Base-by-base conservation (phyloP, 345 rosid genomes). In the Erucastrum elatum region DNA sequence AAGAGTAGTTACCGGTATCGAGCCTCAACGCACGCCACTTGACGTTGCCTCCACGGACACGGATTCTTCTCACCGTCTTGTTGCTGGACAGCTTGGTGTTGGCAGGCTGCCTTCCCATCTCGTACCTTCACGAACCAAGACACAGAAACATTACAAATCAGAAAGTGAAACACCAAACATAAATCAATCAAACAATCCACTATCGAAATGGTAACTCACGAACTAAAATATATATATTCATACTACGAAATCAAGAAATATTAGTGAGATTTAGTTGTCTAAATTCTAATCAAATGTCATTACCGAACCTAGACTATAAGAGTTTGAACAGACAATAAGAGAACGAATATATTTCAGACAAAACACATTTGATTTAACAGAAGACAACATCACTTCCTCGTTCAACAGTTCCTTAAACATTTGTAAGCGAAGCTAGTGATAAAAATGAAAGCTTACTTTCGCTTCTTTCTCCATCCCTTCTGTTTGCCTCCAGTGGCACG, bases 401-500 rank as follows among this genome's bases (percentile, higher is more conserved):
- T 49, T 49, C 7, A 4, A 49, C 16, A 49, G 17, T 49, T 13
- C 5, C 6, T 41, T 41, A 10, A 10, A 10, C 13, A 13, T 41
- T 41, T 41, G 49, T 41, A 49, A 13, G 1, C 41, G 2, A 39
- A 39, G 3, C 35, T 33, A 33, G 5, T 33, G 5, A 39, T 0
- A 39, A 9, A 49, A 49, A 49, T 4, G 2, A 5, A 37, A 26
- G 5, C 79, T 58, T 77, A 88, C 92, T 88, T 88, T 80, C 88
- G 81, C 90, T 88, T 88, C 87, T 88, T 88, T 71, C 92, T 85
- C 92, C 92, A 88, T 30, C 79, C 83, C 80, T 88, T 85, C 82
- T 87, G 88, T 72, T 88, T 88, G 77, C 92, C 92, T 79, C 92
- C 92, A 75, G 90, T 88, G 82, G 92, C 92, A 69, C 92, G 92